Conservation (phyloP, 164 flowering plant species). For the Magnolia changhungtana region DNA sequence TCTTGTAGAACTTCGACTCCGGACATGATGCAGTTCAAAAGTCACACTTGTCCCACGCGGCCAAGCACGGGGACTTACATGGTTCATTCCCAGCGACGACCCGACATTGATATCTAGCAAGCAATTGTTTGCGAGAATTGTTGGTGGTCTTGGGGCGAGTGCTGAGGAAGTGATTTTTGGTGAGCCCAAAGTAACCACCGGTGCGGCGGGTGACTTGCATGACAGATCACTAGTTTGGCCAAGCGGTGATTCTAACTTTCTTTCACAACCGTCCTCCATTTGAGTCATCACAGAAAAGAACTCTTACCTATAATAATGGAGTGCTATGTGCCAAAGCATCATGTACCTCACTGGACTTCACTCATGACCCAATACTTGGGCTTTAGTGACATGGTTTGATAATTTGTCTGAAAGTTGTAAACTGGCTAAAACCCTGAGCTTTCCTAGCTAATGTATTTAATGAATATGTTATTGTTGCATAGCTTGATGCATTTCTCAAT, state of each 20-base stretch:
- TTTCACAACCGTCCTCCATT: too few relatives aligned
- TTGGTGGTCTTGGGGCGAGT: constrained; percentile 86
- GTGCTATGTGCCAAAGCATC: background rate
- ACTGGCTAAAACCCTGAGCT: too few relatives aligned
- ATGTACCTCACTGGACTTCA: background rate
- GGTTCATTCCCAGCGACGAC: constrained; percentile 83
- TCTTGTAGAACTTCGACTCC: constrained; percentile 69
- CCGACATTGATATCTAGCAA: constrained; percentile 82
- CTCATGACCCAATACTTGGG: too few relatives aligned
- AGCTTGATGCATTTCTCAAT: too few relatives aligned
- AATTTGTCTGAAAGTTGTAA: too few relatives aligned
- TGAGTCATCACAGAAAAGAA: too few relatives aligned
- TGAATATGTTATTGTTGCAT: too few relatives aligned
- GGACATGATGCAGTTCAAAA: constrained; percentile 90
- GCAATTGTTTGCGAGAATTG: constrained; percentile 84
- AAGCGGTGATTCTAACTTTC: constrained; percentile 42
- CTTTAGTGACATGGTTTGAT: too few relatives aligned
- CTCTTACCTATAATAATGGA: background rate
- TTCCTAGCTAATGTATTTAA: too few relatives aligned
- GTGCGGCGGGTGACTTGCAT: constrained; percentile 85
- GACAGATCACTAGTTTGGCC: constrained; percentile 79
- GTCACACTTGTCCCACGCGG: constrained; percentile 85
- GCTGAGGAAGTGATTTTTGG: constrained; percentile 90
- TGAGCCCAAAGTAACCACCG: constrained; percentile 83
- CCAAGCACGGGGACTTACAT: constrained; percentile 80